These are phyloP conservation scores for Bonia amplexicaulis DNA, from an alignment of 176 grass and related monocot species.

Conservation along the genomic window DNA sequence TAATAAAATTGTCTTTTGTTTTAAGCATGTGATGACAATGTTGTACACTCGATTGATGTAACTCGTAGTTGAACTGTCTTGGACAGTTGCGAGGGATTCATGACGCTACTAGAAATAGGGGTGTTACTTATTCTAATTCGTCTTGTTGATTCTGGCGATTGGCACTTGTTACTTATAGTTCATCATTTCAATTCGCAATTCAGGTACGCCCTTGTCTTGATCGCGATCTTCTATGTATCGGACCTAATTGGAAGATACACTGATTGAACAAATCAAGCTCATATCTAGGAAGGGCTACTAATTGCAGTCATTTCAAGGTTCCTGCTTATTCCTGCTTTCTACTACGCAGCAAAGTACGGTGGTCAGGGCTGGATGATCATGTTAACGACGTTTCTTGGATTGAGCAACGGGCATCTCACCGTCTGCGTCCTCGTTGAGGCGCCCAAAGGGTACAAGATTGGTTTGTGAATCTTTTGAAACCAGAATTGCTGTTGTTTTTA, in stretches of 20 bases:
- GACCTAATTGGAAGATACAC: constrained; percentile 64
- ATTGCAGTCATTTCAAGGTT: constrained; percentile 34
- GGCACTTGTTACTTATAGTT: no score
- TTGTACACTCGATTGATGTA: no score
- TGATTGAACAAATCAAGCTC: constrained; percentile 38
- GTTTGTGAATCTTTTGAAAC: neutral
- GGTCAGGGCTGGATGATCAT: constrained; percentile 59
- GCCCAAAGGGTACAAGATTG: constrained; percentile 63
- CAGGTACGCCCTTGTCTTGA: constrained; percentile 68
- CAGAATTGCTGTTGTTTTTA: neutral
- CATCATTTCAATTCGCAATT: no score
- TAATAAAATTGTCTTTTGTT: no score
- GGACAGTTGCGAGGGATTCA: no score
- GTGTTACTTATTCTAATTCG: neutral
- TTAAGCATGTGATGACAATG: no score
- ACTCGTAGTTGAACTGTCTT: no score
- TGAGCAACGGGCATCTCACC: constrained; percentile 60
- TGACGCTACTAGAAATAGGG: no score
- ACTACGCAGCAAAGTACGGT: constrained; percentile 59
- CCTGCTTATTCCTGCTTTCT: constrained; percentile 63
- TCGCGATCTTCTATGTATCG: constrained; percentile 49
- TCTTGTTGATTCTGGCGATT: neutral
- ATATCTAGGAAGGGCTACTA: constrained; percentile 45
- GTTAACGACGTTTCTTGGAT: constrained; percentile 48
- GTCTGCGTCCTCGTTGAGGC: constrained; percentile 53